A percentile compares a stretch with the other conserved stretches of the same genome.
Evolutionary conservation across 1,284 basidiomycete genomes (phyloP).

Genomic region (Rhodotorula glutinis): DNA sequence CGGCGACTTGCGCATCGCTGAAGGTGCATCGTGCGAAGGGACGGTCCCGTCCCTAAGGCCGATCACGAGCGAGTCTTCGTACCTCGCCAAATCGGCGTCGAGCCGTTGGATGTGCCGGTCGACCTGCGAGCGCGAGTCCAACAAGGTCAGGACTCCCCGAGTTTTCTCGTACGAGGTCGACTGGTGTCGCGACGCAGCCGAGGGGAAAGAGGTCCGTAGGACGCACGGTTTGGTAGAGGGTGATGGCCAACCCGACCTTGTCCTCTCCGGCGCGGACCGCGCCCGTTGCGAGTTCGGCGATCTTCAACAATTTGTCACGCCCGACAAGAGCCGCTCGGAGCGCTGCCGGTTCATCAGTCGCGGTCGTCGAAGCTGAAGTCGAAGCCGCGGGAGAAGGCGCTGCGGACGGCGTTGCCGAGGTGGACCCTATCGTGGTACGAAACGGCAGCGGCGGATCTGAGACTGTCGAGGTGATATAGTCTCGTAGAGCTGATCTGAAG

Average conservation of each 20-base stretch:
- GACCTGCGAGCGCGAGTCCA: no score
- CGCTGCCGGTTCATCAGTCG: background rate
- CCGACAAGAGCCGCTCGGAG: background rate
- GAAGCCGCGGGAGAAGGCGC: background rate
- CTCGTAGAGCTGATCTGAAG: conserved; percentile 1
- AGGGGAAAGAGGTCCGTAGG: no score
- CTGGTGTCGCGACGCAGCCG: no score
- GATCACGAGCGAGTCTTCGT: conserved; percentile 38
- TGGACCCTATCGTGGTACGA: background rate
- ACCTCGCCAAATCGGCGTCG: conserved; percentile 34
- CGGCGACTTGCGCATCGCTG: conserved; percentile 9
- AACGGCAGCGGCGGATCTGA: no score
- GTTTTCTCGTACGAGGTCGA: no score
- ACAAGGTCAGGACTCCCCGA: no score
- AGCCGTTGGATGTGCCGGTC: conserved; percentile 43
- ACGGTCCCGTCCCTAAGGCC: conserved; percentile 40
- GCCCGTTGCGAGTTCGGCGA: conserved; percentile 1
- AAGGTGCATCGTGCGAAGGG: conserved; percentile 40
- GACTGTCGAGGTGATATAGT: conserved; percentile 2
- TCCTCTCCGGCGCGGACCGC: conserved; percentile 35
- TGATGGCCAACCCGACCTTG: conserved; percentile 38
- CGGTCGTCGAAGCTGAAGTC: background rate
- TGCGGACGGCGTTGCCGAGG: conserved; percentile 2
- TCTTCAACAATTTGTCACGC: background rate
- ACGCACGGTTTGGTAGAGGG: conserved; percentile 40